phyloP scores from a whole-genome alignment of 495 filamentous ascomycete genomes.

The Elaphomyces granulatus region DNA sequence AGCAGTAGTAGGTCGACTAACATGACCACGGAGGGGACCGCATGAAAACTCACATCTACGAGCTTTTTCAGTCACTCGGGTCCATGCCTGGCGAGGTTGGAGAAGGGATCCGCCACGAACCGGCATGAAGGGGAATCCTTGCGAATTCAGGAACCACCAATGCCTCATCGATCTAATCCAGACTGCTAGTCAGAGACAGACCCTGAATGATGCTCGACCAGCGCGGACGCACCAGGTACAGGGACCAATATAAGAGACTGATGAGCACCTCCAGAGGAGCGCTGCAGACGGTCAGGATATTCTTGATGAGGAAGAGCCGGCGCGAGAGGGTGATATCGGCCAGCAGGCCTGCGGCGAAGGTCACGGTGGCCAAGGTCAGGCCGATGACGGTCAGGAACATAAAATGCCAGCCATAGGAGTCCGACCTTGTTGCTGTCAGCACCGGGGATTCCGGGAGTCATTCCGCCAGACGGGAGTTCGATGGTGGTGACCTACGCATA shows the following conservation, averaged over 20 bases:
- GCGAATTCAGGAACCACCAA: constrained; percentile 42
- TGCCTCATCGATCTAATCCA: constrained; percentile 49
- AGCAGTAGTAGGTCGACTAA: constrained; percentile 58
- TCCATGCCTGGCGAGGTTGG: neutral
- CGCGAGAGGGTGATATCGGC: constrained; percentile 58
- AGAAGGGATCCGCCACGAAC: constrained; percentile 12
- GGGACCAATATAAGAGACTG: constrained; percentile 71
- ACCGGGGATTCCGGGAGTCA: constrained; percentile 12
- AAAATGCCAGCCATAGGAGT: constrained; percentile 68
- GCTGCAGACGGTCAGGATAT: constrained; percentile 53
- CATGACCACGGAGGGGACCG: constrained; percentile 58
- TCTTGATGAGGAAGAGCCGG: constrained; percentile 57
- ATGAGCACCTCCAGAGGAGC: constrained; percentile 73
- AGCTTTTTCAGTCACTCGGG: constrained; percentile 13
- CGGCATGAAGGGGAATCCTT: constrained; percentile 28
- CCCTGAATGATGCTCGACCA: too few relatives aligned
- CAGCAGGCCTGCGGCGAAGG: constrained; percentile 55
- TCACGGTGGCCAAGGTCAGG: constrained; percentile 49
- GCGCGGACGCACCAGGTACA: constrained; percentile 36
- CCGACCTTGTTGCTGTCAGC: constrained; percentile 29
- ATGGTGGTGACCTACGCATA: constrained; percentile 27
- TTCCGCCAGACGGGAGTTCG: too few relatives aligned
- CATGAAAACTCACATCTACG: constrained; percentile 65
- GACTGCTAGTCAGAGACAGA: too few relatives aligned
- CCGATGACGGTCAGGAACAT: constrained; percentile 81